These are phyloP conservation scores for Chytridium lagenaria DNA, from an alignment of 371 early-diverging fungal genomes.

Conservation along the genomic window DNA sequence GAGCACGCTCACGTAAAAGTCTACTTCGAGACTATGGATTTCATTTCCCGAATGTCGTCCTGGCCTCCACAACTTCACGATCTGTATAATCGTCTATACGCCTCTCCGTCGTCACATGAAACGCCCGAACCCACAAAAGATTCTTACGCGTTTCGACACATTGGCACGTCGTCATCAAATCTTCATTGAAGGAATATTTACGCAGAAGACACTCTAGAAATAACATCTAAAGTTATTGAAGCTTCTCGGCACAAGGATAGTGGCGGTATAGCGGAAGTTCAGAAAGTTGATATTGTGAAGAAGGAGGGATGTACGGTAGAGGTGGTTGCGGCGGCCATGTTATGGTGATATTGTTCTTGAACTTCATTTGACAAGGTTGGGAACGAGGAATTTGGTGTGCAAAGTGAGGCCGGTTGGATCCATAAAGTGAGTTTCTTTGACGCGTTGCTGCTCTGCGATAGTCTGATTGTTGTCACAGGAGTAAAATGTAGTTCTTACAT, in stretches of 20 bases:
- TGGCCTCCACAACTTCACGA: neutral
- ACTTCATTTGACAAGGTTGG: neutral
- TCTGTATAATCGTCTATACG: slow-evolving; percentile 2
- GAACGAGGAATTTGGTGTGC: neutral
- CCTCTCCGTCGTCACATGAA: slow-evolving; percentile 25
- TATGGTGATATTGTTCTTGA: neutral
- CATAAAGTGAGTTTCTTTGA: too few relatives aligned
- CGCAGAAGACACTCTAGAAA: too few relatives aligned
- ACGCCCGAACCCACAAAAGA: neutral
- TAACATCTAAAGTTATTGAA: too few relatives aligned
- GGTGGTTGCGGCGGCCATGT: too few relatives aligned
- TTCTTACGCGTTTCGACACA: neutral
- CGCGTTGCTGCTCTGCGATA: too few relatives aligned
- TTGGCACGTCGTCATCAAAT: too few relatives aligned
- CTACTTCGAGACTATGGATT: slow-evolving; percentile 6
- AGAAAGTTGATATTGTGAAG: neutral
- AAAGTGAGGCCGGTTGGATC: neutral
- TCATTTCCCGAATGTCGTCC: neutral
- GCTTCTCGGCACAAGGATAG: too few relatives aligned
- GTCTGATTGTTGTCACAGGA: too few relatives aligned
- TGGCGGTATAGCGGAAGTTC: neutral
- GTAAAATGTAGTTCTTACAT: too few relatives aligned
- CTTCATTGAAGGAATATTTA: too few relatives aligned
- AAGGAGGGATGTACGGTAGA: neutral
- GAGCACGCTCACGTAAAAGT: slow-evolving; percentile 31